Base-by-base conservation (phyloP, 2,329 filamentous ascomycete genomes). In the Tolypocladium guangdongense region DNA sequence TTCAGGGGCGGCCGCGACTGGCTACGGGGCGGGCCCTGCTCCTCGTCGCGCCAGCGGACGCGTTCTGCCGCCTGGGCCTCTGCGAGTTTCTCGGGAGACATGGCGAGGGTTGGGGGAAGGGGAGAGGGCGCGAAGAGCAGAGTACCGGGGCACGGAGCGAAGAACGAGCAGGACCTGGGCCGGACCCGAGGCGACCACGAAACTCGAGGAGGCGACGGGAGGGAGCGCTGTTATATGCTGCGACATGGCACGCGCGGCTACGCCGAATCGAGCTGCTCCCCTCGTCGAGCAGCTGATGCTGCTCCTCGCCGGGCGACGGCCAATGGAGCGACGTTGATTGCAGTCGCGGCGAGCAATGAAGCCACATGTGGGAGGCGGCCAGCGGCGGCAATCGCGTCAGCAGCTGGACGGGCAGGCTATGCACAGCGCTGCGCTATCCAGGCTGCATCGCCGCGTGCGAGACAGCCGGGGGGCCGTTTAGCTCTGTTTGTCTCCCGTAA, bases 1-100 rank as follows among this genome's bases (percentile, higher is more conserved):
- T 54, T 58, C 37, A 60, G 51, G 3, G 56, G 41, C 20, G 54
- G 36, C 27, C 51, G 54, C 22, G 56, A 49, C 35, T 56, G 57
- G 50, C 55, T 64, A 32, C 57, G 50, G 37, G 61, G 59, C 30
- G 57, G 59, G 5, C 49, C 63, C 27, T 64, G 62, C 56, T 72
- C 69, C 52, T 68, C 68, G 39, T 71, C 69, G 16, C 65, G 57
- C 69, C 70, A 72, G 54, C 64, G 69, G 41, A 73, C 57, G 24
- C 66, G 64, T 8, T 68, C 66, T 8, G 55, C 49, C 18, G 46
- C 54, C 32, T 56, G 55, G 36, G 47, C 18, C 20, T 58, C 56
- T 27, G 27, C 50, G 22, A 39, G n/a, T 22, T 59, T 58, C 32
- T 57, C 54, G 37, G 50, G 43, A 18, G 57, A 46, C 56, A 59